phyloP scores from a whole-genome alignment of 768 basidiomycete genomes.

The Rhizopogon vesiculosus region DNA sequence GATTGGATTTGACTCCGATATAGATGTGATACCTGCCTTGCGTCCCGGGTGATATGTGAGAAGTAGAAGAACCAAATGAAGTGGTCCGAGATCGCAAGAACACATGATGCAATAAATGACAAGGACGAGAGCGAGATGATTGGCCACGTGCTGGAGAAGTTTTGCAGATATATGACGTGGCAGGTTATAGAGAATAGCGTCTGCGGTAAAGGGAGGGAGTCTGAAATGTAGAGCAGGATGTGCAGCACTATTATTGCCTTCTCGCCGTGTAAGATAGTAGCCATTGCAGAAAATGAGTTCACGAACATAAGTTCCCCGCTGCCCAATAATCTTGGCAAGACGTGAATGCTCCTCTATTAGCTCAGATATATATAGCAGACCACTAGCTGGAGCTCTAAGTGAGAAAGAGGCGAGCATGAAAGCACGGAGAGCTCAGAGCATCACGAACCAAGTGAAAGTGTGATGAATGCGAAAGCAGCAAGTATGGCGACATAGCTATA shows the following conservation, averaged over 20 bases:
- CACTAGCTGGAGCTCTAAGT: constrained; percentile 61
- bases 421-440: not conserved
- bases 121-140: constrained; percentile 84
- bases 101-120: constrained; percentile 82
- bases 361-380: constrained; percentile 90
- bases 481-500: constrained; percentile 69
- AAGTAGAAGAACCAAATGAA: constrained; percentile 98
- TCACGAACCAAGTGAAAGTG: constrained; percentile 77
- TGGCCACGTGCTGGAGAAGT: constrained; percentile 89
- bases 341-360: constrained; percentile 92
- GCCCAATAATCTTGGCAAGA: constrained; percentile 76
- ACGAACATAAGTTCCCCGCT: constrained; percentile 84
- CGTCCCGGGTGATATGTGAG: constrained; percentile 62
- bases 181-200: constrained; percentile 76
- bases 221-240: constrained; percentile 69
- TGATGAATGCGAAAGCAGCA: constrained; percentile 85
- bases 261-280: constrained; percentile 2
- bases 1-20: constrained; percentile 37
- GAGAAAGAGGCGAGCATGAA: not conserved
- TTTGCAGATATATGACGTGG: constrained; percentile 88
- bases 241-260: constrained; percentile 81
- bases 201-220: constrained; percentile 74
- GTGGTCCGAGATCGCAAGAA: constrained; percentile 83
- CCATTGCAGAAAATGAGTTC: not conserved
- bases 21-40: constrained; percentile 43